Evolutionary conservation across 1,284 basidiomycete species (phyloP).

Genomic region (Blastosporella zonata): DNA sequence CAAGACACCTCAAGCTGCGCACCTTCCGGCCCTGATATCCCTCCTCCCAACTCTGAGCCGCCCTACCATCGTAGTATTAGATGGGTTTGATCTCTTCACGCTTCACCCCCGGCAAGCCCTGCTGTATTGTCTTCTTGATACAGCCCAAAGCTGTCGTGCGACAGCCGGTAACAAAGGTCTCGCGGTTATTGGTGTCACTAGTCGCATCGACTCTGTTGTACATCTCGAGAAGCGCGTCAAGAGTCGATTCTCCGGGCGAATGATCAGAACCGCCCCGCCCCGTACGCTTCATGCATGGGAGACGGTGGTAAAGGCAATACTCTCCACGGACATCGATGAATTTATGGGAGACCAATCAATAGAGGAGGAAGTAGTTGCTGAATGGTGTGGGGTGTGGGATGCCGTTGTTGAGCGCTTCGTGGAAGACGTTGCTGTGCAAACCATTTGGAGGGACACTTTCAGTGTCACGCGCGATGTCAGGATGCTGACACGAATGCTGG

Average conservation of each 20-base stretch:
- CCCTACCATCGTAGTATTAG: constrained; percentile 80
- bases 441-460: constrained; percentile 56
- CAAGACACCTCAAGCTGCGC: constrained; percentile 60
- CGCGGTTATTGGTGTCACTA: constrained; percentile 81
- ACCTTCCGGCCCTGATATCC: constrained; percentile 79
- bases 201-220: constrained; percentile 84
- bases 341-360: constrained; percentile 20
- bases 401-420: constrained; percentile 56
- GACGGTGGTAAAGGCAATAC: constrained; percentile 38
- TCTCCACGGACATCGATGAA: constrained; percentile 33
- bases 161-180: constrained; percentile 61
- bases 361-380: constrained; percentile 24
- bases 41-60: constrained; percentile 73
- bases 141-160: constrained; percentile 67
- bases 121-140: constrained; percentile 87
- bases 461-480: constrained; percentile 68
- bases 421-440: constrained; percentile 40
- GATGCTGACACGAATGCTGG: constrained; percentile 63
- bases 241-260: constrained; percentile 90
- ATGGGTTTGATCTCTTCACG: constrained; percentile 90
- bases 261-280: constrained; percentile 72
- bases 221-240: constrained; percentile 93
- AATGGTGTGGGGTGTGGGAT: constrained; percentile 61
- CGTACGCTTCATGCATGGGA: constrained; percentile 52
- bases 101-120: constrained; percentile 85